Evolutionary conservation across 352 stramenopile species (phyloP), one percentile per base, ranked within the genome.

Genomic region (Globisporangium alternatum): DNA sequence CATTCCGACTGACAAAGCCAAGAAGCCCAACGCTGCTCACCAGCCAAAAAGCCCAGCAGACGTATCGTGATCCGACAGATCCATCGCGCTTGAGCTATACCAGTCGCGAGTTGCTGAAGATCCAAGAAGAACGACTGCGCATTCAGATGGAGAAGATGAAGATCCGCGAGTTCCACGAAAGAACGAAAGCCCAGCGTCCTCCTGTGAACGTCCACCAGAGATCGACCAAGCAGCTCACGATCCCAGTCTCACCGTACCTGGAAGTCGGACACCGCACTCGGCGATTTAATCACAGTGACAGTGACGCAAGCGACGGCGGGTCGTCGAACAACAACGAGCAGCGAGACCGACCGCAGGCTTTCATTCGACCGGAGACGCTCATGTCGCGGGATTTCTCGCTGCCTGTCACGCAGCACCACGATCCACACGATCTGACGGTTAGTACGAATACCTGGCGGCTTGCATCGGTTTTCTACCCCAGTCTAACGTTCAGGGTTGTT

Each of bases 141-240:
- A 31, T 91, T 13, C 81, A 93, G 52, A 60, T 89, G 17, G 82
- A 93, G 61, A 79, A 78, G 22, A 74, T 88, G 31, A 90, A 90
- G 61, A 85, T 91, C 62, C 80, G 85, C 51, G 83, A 93, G 56
- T 91, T 89, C 54, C 80, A 93, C 55, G 85, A 89, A 59, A 81
- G 83, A 31, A 85, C 77, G 19, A 89, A 88, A 58, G 67, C 82
- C 48, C 82, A 93, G 60, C 76, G 81, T 31, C 72, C 82, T 25
- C 77, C 82, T 3, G 69, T 67, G 2, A 91, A 91, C 57, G 81
- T 93, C 8, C 81, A 90, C 55, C 81, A 91, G 70, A 77, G 85
- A 28, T 91, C 82, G 10, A 91, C 78, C 3, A 91, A 91, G 67
- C 82, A 91, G 67, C 80, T 93, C 31, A 93, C 85, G 51, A 80